Conservation (phyloP, 352 stramenopile species). For the Pythium pyrilobum region DNA sequence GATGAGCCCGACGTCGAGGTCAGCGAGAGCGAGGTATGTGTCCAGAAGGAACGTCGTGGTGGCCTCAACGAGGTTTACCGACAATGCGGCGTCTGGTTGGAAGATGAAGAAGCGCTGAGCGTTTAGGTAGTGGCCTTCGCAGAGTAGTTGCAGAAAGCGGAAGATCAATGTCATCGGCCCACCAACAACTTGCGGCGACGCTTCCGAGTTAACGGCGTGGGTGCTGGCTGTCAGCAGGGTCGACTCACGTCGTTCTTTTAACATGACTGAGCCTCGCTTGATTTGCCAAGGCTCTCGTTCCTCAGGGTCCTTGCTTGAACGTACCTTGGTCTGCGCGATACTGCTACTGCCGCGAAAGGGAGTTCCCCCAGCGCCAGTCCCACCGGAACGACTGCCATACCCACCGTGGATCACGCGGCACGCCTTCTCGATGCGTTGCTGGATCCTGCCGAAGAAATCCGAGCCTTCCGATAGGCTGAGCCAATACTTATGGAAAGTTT, state of each 20-base stretch:
- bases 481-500: constrained; percentile 57
- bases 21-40: constrained; percentile 43
- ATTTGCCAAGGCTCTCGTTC: too few relatives aligned
- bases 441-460: constrained; percentile 49
- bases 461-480: constrained; percentile 18
- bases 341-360: background rate
- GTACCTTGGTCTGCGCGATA: background rate
- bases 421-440: constrained; percentile 23
- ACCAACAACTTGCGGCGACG: constrained; percentile 5
- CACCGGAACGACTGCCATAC: background rate
- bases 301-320: background rate
- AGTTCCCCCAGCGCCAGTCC: background rate
- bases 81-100: constrained; percentile 22
- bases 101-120: constrained; percentile 51
- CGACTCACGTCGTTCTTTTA: background rate
- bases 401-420: constrained; percentile 2
- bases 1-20: constrained; percentile 46
- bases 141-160: constrained; percentile 68
- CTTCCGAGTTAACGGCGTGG: too few relatives aligned
- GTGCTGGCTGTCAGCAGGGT: too few relatives aligned
- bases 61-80: constrained; percentile 56
- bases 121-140: constrained; percentile 66
- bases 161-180: constrained; percentile 49
- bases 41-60: constrained; percentile 65
- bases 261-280: too few relatives aligned